These are phyloP conservation scores for Ophiosphaerella herpotricha DNA, from an alignment of 2,329 filamentous ascomycete species.

Conservation along the genomic window DNA sequence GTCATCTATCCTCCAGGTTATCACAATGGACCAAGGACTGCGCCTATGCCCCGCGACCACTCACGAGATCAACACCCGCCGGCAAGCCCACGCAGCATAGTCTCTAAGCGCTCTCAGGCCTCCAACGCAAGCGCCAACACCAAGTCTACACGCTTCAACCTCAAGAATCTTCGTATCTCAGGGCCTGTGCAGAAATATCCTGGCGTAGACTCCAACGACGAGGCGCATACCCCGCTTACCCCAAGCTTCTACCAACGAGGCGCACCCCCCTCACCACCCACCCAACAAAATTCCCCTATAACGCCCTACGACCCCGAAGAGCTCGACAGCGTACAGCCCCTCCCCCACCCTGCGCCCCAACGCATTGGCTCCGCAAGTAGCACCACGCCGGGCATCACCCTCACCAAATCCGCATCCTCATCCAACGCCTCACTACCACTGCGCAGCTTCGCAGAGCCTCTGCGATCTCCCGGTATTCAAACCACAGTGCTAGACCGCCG, in stretches of 20 bases:
- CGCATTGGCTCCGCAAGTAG: constrained; percentile 21
- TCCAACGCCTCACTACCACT: constrained; percentile 39
- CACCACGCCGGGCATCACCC: constrained; percentile 14
- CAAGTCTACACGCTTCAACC: constrained; percentile 50
- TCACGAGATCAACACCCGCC: constrained; percentile 23
- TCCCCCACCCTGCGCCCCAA: constrained; percentile 42
- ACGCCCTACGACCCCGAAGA: constrained; percentile 40
- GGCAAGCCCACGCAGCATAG: constrained; percentile 41
- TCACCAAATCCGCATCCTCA: constrained; percentile 15
- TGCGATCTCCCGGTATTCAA: constrained; percentile 42
- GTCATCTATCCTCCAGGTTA: constrained; percentile 55
- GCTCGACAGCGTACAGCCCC: constrained; percentile 43
- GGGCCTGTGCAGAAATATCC: constrained; percentile 56
- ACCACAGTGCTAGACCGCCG: constrained; percentile 51
- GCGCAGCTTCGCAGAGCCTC: constrained; percentile 35
- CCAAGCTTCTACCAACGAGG: constrained; percentile 61
- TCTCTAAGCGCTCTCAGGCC: constrained; percentile 39
- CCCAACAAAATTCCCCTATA: constrained; percentile 40
- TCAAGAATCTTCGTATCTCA: constrained; percentile 63
- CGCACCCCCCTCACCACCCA: constrained; percentile 59
- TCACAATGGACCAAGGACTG: constrained; percentile 29
- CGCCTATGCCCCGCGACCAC: constrained; percentile 25
- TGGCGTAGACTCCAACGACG: constrained; percentile 50
- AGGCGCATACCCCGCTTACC: constrained; percentile 58
- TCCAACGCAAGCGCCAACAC: constrained; percentile 46